Evolutionary conservation across 176 grass and related monocot species (phyloP).

Genomic region (Oryza longistaminata): DNA sequence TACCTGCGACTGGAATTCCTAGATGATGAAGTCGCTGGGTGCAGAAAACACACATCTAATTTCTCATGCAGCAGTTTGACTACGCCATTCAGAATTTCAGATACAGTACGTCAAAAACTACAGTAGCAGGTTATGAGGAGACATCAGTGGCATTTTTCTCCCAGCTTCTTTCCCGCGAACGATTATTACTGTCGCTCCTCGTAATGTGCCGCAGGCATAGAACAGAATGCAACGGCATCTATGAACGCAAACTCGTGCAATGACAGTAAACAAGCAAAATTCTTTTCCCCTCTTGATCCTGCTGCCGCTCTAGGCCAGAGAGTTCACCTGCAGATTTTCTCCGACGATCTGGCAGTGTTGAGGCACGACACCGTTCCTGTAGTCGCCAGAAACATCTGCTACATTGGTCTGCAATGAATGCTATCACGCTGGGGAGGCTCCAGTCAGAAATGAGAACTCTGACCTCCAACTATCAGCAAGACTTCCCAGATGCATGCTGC

Average conservation of each 20-base stretch:
- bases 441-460: background rate
- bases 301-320: background rate
- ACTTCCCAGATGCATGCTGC: background rate
- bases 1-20: background rate
- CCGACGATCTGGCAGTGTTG: background rate
- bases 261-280: background rate
- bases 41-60: background rate
- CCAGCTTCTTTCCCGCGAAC: background rate
- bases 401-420: constrained; percentile 1
- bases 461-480: background rate
- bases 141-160: background rate
- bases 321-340: background rate
- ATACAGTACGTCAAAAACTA: background rate
- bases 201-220: background rate
- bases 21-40: background rate
- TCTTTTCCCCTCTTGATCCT: background rate
- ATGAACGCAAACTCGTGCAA: background rate
- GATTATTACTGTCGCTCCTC: background rate
- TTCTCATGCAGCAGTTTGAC: too few relatives aligned
- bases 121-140: background rate
- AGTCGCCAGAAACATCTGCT: background rate
- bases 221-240: background rate
- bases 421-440: background rate
- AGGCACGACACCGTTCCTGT: background rate
- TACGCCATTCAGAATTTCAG: too few relatives aligned